Evolutionary conservation across 1,284 basidiomycete species (phyloP).

Genomic region (Ceratobasidium sp.): DNA sequence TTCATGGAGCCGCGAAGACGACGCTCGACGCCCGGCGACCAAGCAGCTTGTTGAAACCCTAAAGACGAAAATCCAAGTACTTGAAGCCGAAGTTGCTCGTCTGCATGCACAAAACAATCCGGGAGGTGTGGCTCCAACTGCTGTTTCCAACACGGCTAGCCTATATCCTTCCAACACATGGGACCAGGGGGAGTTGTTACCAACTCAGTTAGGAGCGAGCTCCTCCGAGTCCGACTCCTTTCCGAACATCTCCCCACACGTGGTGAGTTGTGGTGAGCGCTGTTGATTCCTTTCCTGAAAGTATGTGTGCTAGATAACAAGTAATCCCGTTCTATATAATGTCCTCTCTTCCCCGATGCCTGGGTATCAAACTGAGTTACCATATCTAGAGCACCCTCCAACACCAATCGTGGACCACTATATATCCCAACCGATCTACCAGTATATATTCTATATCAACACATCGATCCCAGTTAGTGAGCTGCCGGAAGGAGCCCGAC

Average conservation of each 20-base stretch:
- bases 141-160: not conserved
- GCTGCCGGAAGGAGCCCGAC: slow-evolving; percentile 11
- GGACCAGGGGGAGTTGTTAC: not conserved
- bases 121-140: not conserved
- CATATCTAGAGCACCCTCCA: slow-evolving; percentile 24
- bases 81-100: slow-evolving; percentile 27
- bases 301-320: slow-evolving; percentile 9
- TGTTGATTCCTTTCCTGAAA: not conserved
- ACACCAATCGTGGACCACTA: not conserved
- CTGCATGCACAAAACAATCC: not conserved
- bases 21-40: slow-evolving; percentile 28
- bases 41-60: slow-evolving; percentile 44
- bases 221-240: not conserved
- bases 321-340: not conserved
- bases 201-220: not conserved
- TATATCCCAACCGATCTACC: slow-evolving; percentile 17
- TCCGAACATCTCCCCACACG: not conserved
- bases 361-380: slow-evolving; percentile 3
- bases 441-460: slow-evolving; percentile 31
- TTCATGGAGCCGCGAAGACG: slow-evolving; percentile 29
- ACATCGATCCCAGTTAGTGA: slow-evolving; percentile 9
- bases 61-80: slow-evolving; percentile 32
- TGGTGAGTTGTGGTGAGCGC: not conserved
- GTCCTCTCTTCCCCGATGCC: not conserved
- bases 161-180: not conserved